phyloP scores from a whole-genome alignment of 164 flowering plant genomes.

The Sextonia rubra region DNA sequence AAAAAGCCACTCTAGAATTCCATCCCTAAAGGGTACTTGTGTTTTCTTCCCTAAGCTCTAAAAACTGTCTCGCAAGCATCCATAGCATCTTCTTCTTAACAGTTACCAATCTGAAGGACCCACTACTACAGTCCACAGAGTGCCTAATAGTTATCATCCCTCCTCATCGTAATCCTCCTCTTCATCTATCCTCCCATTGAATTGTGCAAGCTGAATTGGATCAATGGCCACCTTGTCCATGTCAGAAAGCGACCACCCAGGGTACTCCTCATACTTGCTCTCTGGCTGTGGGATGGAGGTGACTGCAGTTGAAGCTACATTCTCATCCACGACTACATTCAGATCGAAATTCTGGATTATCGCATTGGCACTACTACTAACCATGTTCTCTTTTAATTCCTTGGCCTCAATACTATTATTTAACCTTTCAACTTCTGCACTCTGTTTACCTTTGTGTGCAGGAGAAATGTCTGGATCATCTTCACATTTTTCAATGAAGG shows the following conservation, averaged over 20 bases:
- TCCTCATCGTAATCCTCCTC: constrained; percentile 93
- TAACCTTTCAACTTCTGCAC: constrained; percentile 12
- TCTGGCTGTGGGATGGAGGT: constrained; percentile 26
- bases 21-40: background rate
- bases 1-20: constrained; percentile 5
- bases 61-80: background rate
- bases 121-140: background rate
- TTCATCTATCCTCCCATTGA: constrained; percentile 55
- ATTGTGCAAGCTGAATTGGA: constrained; percentile 60
- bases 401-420: constrained; percentile 29
- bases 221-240: constrained; percentile 69
- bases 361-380: constrained; percentile 18
- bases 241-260: constrained; percentile 69
- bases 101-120: background rate
- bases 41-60: constrained; percentile 1
- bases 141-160: constrained; percentile 28
- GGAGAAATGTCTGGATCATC: constrained; percentile 29
- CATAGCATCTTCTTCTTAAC: constrained; percentile 1
- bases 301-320: constrained; percentile 21
- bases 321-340: constrained; percentile 53
- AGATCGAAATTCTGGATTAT: constrained; percentile 48
- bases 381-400: constrained; percentile 33
- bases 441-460: constrained; percentile 26
- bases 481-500: constrained; percentile 36
- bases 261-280: constrained; percentile 54